These are phyloP conservation scores for Geranium rotundifolium DNA, from an alignment of 345 rosid species.

Conservation along the genomic window DNA sequence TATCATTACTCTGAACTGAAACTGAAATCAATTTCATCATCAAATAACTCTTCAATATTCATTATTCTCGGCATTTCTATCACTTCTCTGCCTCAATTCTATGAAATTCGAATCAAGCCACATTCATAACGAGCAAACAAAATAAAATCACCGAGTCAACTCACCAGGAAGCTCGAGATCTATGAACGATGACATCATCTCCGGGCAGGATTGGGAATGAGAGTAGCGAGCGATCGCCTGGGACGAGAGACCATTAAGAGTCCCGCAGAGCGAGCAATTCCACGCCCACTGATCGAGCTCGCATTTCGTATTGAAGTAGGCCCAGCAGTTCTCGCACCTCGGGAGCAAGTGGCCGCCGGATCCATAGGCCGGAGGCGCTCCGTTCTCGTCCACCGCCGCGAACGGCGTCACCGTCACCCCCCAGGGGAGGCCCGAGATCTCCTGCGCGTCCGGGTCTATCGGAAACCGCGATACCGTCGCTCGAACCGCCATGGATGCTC, in stretches of 20 bases:
- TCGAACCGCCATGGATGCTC: constrained; percentile 56
- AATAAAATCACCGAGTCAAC: constrained; percentile 5
- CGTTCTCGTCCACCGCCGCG: constrained; percentile 76
- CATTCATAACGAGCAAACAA: background rate
- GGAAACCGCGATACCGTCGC: constrained; percentile 82
- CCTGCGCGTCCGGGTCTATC: constrained; percentile 62
- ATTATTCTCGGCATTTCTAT: background rate
- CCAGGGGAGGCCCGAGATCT: constrained; percentile 83
- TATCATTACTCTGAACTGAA: background rate
- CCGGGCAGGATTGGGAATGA: constrained; percentile 60
- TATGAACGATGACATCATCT: constrained; percentile 84
- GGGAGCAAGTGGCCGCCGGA: constrained; percentile 73
- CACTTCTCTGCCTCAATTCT: background rate
- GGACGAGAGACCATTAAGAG: constrained; percentile 72
- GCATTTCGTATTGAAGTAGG: constrained; percentile 86
- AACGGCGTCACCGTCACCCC: constrained; percentile 85
- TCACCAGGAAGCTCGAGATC: constrained; percentile 81
- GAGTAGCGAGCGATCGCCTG: constrained; percentile 75
- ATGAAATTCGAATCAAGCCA: background rate
- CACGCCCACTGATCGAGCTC: constrained; percentile 98
- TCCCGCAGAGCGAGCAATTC: constrained; percentile 81
- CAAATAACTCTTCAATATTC: background rate
- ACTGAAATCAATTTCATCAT: too few relatives aligned
- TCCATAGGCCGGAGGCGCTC: constrained; percentile 64
- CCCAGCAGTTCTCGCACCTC: constrained; percentile 88